Evolutionary conservation across 345 rosid genomes (phyloP), one percentile per base, ranked within the genome.

Genomic region (Syzygium aqueum): DNA sequence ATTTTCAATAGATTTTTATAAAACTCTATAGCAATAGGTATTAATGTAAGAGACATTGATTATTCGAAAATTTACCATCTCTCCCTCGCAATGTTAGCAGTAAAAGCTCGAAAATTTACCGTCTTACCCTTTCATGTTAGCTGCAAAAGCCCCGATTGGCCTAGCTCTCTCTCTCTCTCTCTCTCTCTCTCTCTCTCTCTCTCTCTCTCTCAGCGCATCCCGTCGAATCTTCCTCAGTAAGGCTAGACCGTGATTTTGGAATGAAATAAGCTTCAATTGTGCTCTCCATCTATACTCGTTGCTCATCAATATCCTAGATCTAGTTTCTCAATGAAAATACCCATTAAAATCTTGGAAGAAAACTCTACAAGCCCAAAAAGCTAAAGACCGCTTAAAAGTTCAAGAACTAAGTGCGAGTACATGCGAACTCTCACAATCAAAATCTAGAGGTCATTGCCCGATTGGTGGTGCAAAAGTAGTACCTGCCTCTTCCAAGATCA

Each of bases 161-260:
- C 56, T 17, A 17, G 56, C 15, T 17, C 21, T 53, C 54, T 19
- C 21, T 21, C 54, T 7, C 54, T 53, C 56, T 2, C 56, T 53
- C 7, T 51, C 16, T 17, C 43, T 40, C 43, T 40, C 43, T 14
- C 33, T 1, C 77, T 53, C 54, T 52, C 53, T 54, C 27, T 54
- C 5, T 7, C 2, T n/a, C n/a, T n/a, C n/a, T n/a, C n/a, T n/a
- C n/a, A n/a, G 5, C 2, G 19, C 46, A 1, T 8, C 19, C 46
- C 6, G 1, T 67, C 0, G 13, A 67, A 65, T 9, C 37, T 65
- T 16, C 77, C 43, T 30, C 1, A 4, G 1, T 5, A 73, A 73
- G 80, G 49, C 14, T 33, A 9, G 7, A 73, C 19, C 19, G 12
- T 73, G 80, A 73, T 33, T 73, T 5, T 33, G 25, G 23, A 73